Conservation (phyloP, 2,329 filamentous ascomycete species). For the Fusarium armeniacum region DNA sequence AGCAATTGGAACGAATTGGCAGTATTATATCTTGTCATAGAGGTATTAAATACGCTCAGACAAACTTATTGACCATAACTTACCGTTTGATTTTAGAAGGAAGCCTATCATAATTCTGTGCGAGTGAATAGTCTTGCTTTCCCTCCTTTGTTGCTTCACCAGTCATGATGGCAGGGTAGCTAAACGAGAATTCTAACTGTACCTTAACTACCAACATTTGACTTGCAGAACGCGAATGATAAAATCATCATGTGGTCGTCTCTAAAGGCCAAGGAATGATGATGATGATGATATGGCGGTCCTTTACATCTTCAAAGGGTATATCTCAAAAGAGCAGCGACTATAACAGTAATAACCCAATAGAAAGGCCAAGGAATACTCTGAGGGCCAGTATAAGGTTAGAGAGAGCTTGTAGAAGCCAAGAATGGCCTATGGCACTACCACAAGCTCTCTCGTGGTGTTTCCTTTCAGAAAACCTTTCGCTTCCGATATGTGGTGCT, state of each 20-base stretch:
- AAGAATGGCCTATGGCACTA: background rate
- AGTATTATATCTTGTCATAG: background rate
- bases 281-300: too few relatives aligned
- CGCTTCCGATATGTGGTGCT: background rate
- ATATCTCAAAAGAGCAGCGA: too few relatives aligned
- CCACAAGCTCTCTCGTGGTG: background rate
- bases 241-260: background rate
- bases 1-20: background rate
- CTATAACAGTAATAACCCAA: too few relatives aligned
- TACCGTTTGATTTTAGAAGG: background rate
- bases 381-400: background rate
- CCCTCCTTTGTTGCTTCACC: background rate
- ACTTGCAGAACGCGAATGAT: background rate
- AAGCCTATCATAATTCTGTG: background rate
- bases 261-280: too few relatives aligned
- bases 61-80: background rate
- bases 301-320: too few relatives aligned
- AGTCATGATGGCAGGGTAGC: background rate
- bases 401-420: background rate
- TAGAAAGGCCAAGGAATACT: background rate
- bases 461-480: background rate
- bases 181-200: background rate
- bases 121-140: background rate
- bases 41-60: too few relatives aligned
- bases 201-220: background rate